A percentile compares a stretch with the other conserved stretches of the same genome.
Evolutionary conservation across 768 basidiomycete species (phyloP).

Genomic region (Mycena crocata): DNA sequence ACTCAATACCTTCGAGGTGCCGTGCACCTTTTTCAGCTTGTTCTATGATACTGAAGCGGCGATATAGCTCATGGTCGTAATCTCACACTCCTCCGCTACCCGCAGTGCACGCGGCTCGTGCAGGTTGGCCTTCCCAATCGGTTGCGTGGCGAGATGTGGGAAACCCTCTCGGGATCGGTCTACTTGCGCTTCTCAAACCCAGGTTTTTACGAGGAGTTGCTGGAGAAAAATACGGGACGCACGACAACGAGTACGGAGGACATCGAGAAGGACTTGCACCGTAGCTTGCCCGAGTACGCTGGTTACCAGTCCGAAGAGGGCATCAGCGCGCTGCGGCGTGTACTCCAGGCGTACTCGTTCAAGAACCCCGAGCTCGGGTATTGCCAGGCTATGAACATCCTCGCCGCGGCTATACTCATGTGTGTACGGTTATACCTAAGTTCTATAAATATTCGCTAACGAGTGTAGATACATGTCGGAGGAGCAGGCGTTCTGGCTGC

Average conservation of each 20-base stretch:
- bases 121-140: conserved; percentile 97
- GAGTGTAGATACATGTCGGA: conserved; percentile 93
- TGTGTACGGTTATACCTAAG: conserved; percentile 46
- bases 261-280: conserved; percentile 97
- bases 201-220: conserved; percentile 80
- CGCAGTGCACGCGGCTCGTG: conserved; percentile 95
- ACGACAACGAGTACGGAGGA: conserved; percentile 94
- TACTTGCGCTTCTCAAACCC: conserved; percentile 91
- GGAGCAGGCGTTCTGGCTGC: conserved; percentile 97
- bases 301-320: conserved; percentile 95
- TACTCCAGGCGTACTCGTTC: conserved; percentile 95
- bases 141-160: conserved; percentile 98
- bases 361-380: conserved; percentile 95
- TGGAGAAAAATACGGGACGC: conserved; percentile 82
- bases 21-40: conserved; percentile 34
- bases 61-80: conserved; percentile 88
- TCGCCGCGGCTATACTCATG: conserved; percentile 96
- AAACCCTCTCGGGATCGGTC: conserved; percentile 93
- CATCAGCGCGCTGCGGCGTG: conserved; percentile 84
- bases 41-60: conserved; percentile 24
- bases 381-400: conserved; percentile 99
- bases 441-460: conserved; percentile 18
- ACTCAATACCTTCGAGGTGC: conserved; percentile 84
- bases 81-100: conserved; percentile 94
- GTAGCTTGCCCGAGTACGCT: conserved; percentile 95